phyloP scores from a whole-genome alignment of 2,329 filamentous ascomycete species.

The Podosphaera aphanis region DNA sequence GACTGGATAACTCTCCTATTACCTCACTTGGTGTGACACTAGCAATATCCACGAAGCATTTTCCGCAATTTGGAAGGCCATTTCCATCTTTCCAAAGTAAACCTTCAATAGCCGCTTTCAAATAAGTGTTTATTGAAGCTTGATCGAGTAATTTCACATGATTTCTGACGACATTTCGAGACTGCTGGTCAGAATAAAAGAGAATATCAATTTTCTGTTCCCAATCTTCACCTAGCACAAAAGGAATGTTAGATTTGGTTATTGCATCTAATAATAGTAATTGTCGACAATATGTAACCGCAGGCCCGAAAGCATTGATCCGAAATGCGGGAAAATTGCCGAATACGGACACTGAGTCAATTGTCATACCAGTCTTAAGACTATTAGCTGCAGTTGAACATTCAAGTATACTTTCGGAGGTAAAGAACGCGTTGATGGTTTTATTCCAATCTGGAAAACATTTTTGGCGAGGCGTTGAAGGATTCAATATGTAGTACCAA shows the following conservation, averaged over 20 bases:
- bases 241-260: conserved; percentile 11
- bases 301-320: conserved; percentile 37
- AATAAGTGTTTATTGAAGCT: conserved; percentile 20
- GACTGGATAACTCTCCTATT: conserved; percentile 25
- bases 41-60: conserved; percentile 29
- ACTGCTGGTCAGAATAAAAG: conserved; percentile 43
- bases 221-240: conserved; percentile 55
- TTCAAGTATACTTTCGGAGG: conserved; percentile 14
- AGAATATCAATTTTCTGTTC: conserved; percentile 53
- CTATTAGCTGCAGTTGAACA: conserved; percentile 14
- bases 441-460: conserved; percentile 27
- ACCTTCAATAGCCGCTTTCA: conserved; percentile 33
- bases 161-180: conserved; percentile 32
- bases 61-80: conserved; percentile 23
- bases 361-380: conserved; percentile 19
- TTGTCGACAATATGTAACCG: conserved; percentile 43
- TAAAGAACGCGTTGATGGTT: conserved; percentile 27
- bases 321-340: conserved; percentile 19
- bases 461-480: conserved; percentile 20
- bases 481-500: conserved; percentile 42
- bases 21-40: conserved; percentile 26
- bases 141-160: conserved; percentile 25
- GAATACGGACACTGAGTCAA: conserved; percentile 18
- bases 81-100: conserved; percentile 22
- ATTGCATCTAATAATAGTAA: conserved; percentile 33